Evolutionary conservation across 306 rosid genomes (phyloP), one percentile per base, ranked within the genome.

Genomic region (Crataegus laevigata): DNA sequence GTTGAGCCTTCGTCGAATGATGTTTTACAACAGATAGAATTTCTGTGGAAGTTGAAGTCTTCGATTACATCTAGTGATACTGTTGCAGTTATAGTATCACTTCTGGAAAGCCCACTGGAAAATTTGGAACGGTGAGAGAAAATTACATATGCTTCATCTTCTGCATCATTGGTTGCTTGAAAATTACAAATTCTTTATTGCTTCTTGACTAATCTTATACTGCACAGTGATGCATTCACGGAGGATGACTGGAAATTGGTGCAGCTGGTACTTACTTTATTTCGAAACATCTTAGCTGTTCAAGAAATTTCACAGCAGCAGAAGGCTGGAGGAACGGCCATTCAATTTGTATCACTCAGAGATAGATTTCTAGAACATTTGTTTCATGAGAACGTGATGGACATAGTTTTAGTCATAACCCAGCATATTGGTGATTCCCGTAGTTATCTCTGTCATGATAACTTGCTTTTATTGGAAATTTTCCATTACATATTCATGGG

Each of bases 181-280:
- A 57, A 57, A 11, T 57, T 57, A 22, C 62, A 22, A 4, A 13
- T 5, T 12, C 32, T 60, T 60, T 21, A 60, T 22, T 21, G 43
- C 69, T 36, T 59, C 13, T 1, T 38, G 72, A 42, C 32, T 63
- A 70, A 71, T 76, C 29, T 36, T 84, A 15, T 71, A 19, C 70
- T 71, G 52, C 24, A 71, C 91, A 94, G 98, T 57, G 87, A 80
- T 68, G 82, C 85, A n/a, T 89, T 94, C 83, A 78, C 89, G 5
- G 98, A 94, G 86, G 98, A 94, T 74, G 98, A 94, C 77, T 91
- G 98, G 98, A 94, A 94, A 81, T 80, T 91, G 89, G 82, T 88
- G 73, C 98, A 94, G 81, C 88, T 94, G 79, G 90, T 94, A 66
- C 89, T 94, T 66, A 88, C 98, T 47, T 78, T 94, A 30, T 90